These are phyloP conservation scores for Claviceps sp. DNA, from an alignment of 2,329 filamentous ascomycete genomes.

Conservation along the genomic window DNA sequence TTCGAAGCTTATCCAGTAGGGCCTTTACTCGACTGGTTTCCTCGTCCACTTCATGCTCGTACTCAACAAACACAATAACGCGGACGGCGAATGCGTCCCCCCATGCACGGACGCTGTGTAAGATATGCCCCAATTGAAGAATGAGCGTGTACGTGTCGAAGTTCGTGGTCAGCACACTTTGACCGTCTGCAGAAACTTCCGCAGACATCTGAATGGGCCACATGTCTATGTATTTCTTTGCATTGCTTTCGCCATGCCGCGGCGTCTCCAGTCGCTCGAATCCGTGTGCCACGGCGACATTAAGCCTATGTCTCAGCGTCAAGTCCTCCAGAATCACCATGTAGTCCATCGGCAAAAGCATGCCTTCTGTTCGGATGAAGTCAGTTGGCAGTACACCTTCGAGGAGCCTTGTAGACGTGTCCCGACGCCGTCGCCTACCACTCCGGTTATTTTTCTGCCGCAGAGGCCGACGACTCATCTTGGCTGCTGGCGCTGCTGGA, in stretches of 20 bases:
- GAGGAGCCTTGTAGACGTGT: conserved; percentile 42
- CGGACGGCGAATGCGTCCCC: conserved; percentile 58
- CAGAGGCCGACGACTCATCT: conserved; percentile 18
- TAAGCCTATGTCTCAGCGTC: conserved; percentile 62
- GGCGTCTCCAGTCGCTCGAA: conserved; percentile 68
- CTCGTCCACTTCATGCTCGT: conserved; percentile 70
- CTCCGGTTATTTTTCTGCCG: conserved; percentile 14
- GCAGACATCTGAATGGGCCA: conserved; percentile 94
- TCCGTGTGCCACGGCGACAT: conserved; percentile 72
- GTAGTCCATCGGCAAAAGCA: conserved; percentile 60
- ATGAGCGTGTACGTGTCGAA: conserved; percentile 87
- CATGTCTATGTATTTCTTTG: conserved; percentile 70
- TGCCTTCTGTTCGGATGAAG: conserved; percentile 50
- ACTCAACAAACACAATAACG: conserved; percentile 80
- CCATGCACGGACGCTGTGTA: conserved; percentile 72
- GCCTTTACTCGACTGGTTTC: conserved; percentile 59
- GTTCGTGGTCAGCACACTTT: conserved; percentile 67
- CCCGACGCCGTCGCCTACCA: conserved; percentile 29
- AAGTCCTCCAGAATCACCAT: conserved; percentile 75
- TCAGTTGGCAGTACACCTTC: conserved; percentile 55
- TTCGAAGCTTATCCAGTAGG: conserved; percentile 67
- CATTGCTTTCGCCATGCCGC: conserved; percentile 38
- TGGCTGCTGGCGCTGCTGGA: conserved; percentile 23
- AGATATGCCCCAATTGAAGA: conserved; percentile 70
- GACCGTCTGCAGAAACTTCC: conserved; percentile 54